Evolutionary conservation across 768 basidiomycete genomes (phyloP).

Genomic region (Botryobasidium botryosum): DNA sequence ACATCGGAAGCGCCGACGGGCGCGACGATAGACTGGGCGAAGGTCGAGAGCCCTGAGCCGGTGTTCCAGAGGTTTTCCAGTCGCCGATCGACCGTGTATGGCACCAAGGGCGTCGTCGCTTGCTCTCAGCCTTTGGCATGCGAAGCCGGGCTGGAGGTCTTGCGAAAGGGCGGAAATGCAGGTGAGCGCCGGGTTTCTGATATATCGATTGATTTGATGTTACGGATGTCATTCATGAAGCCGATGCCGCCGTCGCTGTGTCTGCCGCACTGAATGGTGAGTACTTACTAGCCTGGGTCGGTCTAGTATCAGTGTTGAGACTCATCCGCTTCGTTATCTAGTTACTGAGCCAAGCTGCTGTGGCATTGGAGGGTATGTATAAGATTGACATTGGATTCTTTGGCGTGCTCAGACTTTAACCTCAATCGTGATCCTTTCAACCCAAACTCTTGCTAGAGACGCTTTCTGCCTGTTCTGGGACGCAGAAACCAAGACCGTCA

Average conservation of each 20-base stretch:
- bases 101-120: conserved; percentile 73
- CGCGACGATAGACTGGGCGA: conserved; percentile 32
- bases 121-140: conserved; percentile 84
- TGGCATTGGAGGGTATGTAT: conserved; percentile 74
- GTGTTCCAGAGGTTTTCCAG: conserved; percentile 65
- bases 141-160: conserved; percentile 80
- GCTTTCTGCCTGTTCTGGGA: conserved; percentile 91
- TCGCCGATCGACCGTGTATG: conserved; percentile 72
- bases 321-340: neutral
- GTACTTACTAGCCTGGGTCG: neutral
- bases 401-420: too few species aligned
- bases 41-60: conserved; percentile 47
- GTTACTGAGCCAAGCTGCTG: conserved; percentile 38
- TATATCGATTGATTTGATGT: neutral
- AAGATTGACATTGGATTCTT: too few species aligned
- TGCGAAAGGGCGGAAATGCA: conserved; percentile 89
- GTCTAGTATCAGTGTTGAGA: too few species aligned
- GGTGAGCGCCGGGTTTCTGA: conserved; percentile 30
- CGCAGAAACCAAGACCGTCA: conserved; percentile 62
- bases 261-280: conserved; percentile 70
- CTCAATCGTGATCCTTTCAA: conserved; percentile 7
- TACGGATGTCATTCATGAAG: conserved; percentile 23
- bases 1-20: too few species aligned
- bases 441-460: conserved; percentile 32
- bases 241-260: conserved; percentile 87